Base-by-base conservation (phyloP, 1,139 yeast genomes). In the Torulaspora pretoriensis region DNA sequence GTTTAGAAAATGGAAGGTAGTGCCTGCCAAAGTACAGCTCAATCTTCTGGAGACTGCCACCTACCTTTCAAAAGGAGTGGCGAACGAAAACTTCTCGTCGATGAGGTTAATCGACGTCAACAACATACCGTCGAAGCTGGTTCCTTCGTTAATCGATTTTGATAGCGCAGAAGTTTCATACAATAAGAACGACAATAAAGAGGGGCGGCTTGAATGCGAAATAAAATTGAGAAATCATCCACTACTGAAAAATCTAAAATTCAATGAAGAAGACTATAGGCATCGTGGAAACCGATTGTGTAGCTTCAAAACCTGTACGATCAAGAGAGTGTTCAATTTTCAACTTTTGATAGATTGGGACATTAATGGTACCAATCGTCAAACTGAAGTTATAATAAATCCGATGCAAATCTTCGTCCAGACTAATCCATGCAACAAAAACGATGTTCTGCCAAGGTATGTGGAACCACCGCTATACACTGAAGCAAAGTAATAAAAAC, bases 271-370 rank as follows among this genome's bases (percentile, higher is more conserved):
- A 34, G 56, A 62, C 42, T 59, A 60, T 42, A 48, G 44, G 32
- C 63, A 60, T 45, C 55, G 64, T 38, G 66, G 65, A 6, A 62
- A 62, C 37, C 47, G 58, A 31, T 38, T 62, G 12, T 62, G 52
- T 38, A 59, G 64, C 45, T 61, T 61, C 42, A 56, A 51, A 36
- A 52, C 59, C 17, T 61, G 66, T 46, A 49, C 60, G 2, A 60
- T 62, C 13, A 50, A 53, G 14, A 47, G 65, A 23, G 37, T 46
- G 12, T 62, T 58, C 44, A 47, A 54, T 19, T 59, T 60, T n/a
- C 60, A 58, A 36, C 42, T 62, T 32, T 17, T 52, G 6, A 45
- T 61, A 7, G 57, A 51, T 43, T 57, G 63, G 59, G 51, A 52
- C 23, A 50, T 58, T 5, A 47, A 51, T 34, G 60, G 57, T 1